Evolutionary conservation across 1,139 yeast species (phyloP), one percentile per base, ranked within the genome.

Genomic region (Geotrichum fermentans): DNA sequence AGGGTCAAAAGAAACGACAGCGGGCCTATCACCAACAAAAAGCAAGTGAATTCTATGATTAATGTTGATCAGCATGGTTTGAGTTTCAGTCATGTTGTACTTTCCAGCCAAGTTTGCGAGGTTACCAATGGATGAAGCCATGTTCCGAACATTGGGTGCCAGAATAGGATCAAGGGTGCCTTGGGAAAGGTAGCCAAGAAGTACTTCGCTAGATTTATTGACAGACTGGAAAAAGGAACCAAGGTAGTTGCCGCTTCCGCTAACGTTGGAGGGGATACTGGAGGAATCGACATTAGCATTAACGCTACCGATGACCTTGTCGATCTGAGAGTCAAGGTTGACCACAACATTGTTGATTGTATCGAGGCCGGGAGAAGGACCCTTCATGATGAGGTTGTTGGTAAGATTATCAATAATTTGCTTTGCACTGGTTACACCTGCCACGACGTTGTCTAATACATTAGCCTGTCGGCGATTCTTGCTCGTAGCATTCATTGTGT

Each of bases 321-420:
- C 68, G 43, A 64, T 56, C 52, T 65, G 69, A 16, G 65, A 63
- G 52, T 65, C 67, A 20, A 63, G 47, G 32, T 66, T 67, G 21
- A 66, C 55, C 41, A 65, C 57, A 38, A 59, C 50, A 43, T 59
- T 58, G 29, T 58, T 56, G 16, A 61, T 52, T 3, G 54, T 55
- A 14, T 61, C 61, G 32, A 59, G 47, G 26, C 62, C 59, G 13
- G 66, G 65, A 43, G 58, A 59, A 22, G 60, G 55, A 14, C 57
- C 58, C 16, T 52, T 21, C 17, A 45, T 44, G 47, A 50, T 45
- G 45, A 64, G 49, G 45, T 61, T 57, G 22, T 51, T 43, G 10
- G 49, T 56, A 47, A 63, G 50, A 17, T 58, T 52, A 45, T 61
- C 61, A 21, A 60, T 37, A 26, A 57, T 53, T 50, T 61, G 64